Evolutionary conservation across 805 yeast species (phyloP).

Genomic region (Kluyveromyces wickerhamii): DNA sequence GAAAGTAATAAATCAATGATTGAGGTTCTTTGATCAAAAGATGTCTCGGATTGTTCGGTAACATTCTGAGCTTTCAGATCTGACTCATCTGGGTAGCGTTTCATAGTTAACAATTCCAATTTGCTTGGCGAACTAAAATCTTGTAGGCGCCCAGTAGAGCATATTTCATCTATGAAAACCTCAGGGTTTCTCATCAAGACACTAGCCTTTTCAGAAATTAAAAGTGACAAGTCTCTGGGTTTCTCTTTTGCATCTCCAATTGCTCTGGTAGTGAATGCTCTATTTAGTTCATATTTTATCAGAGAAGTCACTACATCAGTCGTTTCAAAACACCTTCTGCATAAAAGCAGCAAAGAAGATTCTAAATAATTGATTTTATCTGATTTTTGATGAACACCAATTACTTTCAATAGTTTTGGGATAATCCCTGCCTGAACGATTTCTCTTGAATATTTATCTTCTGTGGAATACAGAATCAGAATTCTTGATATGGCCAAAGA

Average conservation of each 20-base stretch:
- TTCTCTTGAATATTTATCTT: constrained; percentile 32
- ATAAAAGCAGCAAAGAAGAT: constrained; percentile 42
- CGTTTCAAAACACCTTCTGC: constrained; percentile 67
- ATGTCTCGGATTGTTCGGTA: constrained; percentile 10
- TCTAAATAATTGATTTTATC: constrained; percentile 37
- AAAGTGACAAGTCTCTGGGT: constrained; percentile 38
- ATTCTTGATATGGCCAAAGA: constrained; percentile 50
- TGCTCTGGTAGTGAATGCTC: constrained; percentile 33
- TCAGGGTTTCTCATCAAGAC: constrained; percentile 41
- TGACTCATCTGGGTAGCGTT: constrained; percentile 17
- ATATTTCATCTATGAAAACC: constrained; percentile 38
- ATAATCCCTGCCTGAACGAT: constrained; percentile 44
- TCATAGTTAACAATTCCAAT: constrained; percentile 20
- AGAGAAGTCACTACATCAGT: constrained; percentile 39
- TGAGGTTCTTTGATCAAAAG: constrained; percentile 37
- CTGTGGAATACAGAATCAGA: constrained; percentile 44
- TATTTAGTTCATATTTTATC: constrained; percentile 44
- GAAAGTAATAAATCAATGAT: constrained; percentile 54
- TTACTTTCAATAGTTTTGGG: constrained; percentile 37
- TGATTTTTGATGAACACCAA: constrained; percentile 32
- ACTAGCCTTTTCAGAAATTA: constrained; percentile 44
- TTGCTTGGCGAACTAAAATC: constrained; percentile 36
- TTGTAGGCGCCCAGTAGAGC: constrained; percentile 36
- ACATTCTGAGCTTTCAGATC: constrained; percentile 20
- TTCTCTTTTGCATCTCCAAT: constrained; percentile 26